phyloP scores from a whole-genome alignment of 352 stramenopile genomes.

The Blastocystis sp. region DNA sequence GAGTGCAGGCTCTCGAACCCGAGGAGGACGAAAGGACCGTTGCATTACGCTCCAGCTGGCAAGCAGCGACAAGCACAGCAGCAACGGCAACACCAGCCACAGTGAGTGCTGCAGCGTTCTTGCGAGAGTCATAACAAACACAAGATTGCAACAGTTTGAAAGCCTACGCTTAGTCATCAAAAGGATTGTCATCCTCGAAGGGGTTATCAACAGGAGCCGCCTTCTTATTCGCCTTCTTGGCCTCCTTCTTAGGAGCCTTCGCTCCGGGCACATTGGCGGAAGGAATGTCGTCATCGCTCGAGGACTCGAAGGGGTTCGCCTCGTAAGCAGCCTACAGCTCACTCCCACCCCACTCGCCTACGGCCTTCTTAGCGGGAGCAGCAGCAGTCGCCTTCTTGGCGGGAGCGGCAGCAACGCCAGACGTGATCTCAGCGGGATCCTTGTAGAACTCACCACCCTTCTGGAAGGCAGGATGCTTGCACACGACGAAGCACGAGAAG shows the following conservation, averaged over 20 bases:
- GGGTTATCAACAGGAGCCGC: constrained; percentile 23
- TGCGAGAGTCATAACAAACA: not conserved
- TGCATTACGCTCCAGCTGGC: not conserved
- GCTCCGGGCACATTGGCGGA: constrained; percentile 34
- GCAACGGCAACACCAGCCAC: not conserved
- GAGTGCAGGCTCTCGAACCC: too few relatives aligned
- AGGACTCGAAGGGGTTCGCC: constrained; percentile 59
- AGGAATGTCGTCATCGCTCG: constrained; percentile 58
- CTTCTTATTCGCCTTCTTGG: constrained; percentile 2
- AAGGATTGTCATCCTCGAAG: constrained; percentile 71
- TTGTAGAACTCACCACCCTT: constrained; percentile 74
- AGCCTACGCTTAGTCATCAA: constrained; percentile 55
- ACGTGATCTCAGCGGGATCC: not conserved
- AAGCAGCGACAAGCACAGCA: not conserved
- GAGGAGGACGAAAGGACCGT: not conserved
- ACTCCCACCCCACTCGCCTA: not conserved
- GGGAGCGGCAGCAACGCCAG: not conserved
- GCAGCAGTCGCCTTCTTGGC: not conserved
- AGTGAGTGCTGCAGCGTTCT: not conserved
- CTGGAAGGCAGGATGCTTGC: constrained; percentile 73
- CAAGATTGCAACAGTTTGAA: not conserved
- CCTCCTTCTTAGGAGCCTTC: constrained; percentile 1
- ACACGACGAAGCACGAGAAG: constrained; percentile 71
- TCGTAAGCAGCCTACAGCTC: constrained; percentile 7
- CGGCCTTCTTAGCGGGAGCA: constrained; percentile 40